Evolutionary conservation across 1,284 basidiomycete species (phyloP), one percentile per base, ranked within the genome.

Genomic region (Clitocybe nebularis): DNA sequence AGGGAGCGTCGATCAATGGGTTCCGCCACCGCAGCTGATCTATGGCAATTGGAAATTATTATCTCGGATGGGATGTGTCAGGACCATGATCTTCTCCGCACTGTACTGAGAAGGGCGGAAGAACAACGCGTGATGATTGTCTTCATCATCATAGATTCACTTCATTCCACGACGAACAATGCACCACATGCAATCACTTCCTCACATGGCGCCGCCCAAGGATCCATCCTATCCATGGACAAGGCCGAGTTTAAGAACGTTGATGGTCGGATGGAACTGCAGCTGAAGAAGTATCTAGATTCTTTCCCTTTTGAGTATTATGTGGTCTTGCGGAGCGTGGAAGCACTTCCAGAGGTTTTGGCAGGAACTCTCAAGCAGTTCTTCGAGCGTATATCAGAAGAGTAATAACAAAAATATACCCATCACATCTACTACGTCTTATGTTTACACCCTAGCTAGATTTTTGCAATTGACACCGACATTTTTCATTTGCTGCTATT

Each of bases 281-380:
- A 90, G 58, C 82, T 97, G 73, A 77, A 88, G 55, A 80, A 90
- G 37, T 98, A 98, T 63, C 66, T 97, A 54, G 93, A 98, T 60
- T 88, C 91, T 3, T 99, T 99, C 79, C 96, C 96, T 0, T 99
- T 99, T 68, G 93, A 97, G 67, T 96, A 96, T 63, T 99, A 94
- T 55, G 88, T 98, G 38, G 89, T 99, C 11, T 68, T 99, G 34
- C 74, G 93, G 47, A 82, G 90, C 55, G 92, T 96, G 28, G 93
- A 96, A 62, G 83, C 92, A 3, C 69, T 99, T 32, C 96, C 96
- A 0, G 89, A 93, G 43, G 91, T 98, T 9, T 68, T 99, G 48
- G 77, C 89, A n/a, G 83, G 86, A 32, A 97, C 93, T 1, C 69
- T 99, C 46, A 84, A 92, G 53, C 94, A 99, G 62, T 99, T 91